A percentile compares a stretch with the other conserved stretches of the same genome.
phyloP scores from a whole-genome alignment of 805 yeast genomes.

The Komagataella populi region DNA sequence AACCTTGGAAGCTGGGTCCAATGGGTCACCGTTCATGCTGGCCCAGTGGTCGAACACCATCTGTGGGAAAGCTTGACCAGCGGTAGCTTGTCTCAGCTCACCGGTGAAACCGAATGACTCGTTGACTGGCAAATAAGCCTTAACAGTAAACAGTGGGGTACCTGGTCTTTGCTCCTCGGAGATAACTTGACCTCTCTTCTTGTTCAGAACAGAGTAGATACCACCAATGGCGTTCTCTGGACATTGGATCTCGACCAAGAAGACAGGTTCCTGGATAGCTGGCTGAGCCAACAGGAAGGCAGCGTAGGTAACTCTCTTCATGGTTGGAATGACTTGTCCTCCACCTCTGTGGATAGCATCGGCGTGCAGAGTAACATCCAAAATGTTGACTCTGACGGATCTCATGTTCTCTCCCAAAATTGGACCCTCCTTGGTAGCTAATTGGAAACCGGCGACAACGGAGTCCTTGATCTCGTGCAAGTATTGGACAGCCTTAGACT shows the following conservation, averaged over 20 bases:
- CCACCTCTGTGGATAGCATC: conserved; percentile 99
- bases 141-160: conserved; percentile 98
- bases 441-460: conserved; percentile 99
- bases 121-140: conserved; percentile 99
- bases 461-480: conserved; percentile 98
- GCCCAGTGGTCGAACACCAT: conserved; percentile 99
- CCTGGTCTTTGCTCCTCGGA: conserved; percentile 99
- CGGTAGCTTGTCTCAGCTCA: conserved; percentile 99
- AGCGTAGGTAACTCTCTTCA: conserved; percentile 99
- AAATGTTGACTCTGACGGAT: conserved; percentile 92
- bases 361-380: conserved; percentile 98
- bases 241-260: conserved; percentile 98
- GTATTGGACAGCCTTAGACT: conserved; percentile 99
- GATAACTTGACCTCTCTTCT: conserved; percentile 98
- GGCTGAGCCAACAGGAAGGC: conserved; percentile 97
- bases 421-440: conserved; percentile 99
- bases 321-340: conserved; percentile 99
- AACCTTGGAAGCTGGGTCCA: conserved; percentile 65
- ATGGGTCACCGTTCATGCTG: conserved; percentile 81
- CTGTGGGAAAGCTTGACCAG: conserved; percentile 99
- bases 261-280: conserved; percentile 97
- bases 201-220: conserved; percentile 98
- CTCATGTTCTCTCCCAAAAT: conserved; percentile 93
- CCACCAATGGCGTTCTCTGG: conserved; percentile 99
- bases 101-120: conserved; percentile 99